Evolutionary conservation across 106 monocot species (phyloP), one percentile per base, ranked within the genome.

Genomic region (Vanilla planifolia): DNA sequence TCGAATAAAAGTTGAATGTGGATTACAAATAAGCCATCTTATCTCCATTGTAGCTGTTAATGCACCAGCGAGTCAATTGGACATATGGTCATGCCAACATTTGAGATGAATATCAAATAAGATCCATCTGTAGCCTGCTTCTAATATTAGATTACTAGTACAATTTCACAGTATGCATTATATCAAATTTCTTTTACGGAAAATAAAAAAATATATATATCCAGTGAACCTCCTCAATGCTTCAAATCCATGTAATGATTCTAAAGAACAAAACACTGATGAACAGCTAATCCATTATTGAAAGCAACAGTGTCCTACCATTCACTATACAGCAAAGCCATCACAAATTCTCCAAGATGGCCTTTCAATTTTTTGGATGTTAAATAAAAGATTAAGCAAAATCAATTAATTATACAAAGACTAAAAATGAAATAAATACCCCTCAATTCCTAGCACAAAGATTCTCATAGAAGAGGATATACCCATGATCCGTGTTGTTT

Each of bases 401-500:
- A 10, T 26, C 24, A 9, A 50, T 24, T 24, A 50, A 26, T 3
- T 11, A 5, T 19, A 48, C 20, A 48, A 23, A 23, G 17, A 0
- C 1, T 1, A 25, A 8, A 48, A 22, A 22, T 5, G 23, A 21
- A 48, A 48, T 2, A 50, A 23, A 10, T 20, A 24, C 13, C 0
- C 13, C 13, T 6, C 30, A 56, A 46, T 41, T 55, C 56, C 26
- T n/a, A 25, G n/a, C 33, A 33, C 33, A 25, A 20, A 36, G 59
- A n/a, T 50, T 66, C 57, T 73, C 73, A 25, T 73, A 73, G 66
- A 73, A 73, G 2, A 73, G 48, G 41, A 73, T 73, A 48, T 73
- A 73, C 17, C 73, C 73, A 48, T 73, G 73, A 47, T 73, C 73
- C 1, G 73, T 73, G 47, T 73, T 73, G 73, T 66, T 65, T 0